phyloP scores from a whole-genome alignment of 768 basidiomycete genomes.

The Lyophyllum semitale region DNA sequence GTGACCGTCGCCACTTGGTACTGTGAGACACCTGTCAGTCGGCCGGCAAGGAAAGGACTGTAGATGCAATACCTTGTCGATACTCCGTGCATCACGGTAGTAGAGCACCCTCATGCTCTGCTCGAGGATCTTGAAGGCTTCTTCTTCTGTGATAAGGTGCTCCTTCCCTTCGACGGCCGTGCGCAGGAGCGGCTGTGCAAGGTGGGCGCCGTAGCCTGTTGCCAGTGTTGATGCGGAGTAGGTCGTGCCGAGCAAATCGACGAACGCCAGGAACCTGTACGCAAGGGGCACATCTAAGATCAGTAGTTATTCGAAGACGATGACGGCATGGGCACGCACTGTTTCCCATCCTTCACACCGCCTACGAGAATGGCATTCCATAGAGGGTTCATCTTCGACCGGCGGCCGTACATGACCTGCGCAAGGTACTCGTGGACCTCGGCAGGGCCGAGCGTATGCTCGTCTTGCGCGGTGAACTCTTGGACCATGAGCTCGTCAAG shows the following conservation, averaged over 20 bases:
- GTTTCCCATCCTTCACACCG: conserved; percentile 83
- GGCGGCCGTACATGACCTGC: conserved; percentile 86
- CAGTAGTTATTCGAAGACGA: background rate
- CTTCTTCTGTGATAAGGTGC: conserved; percentile 71
- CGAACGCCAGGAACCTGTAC: conserved; percentile 87
- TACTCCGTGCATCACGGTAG: conserved; percentile 93
- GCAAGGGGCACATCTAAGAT: background rate
- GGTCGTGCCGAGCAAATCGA: conserved; percentile 96
- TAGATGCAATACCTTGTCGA: conserved; percentile 79
- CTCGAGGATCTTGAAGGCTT: conserved; percentile 78
- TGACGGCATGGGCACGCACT: conserved; percentile 43
- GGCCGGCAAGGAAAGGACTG: background rate
- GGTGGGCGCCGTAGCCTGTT: conserved; percentile 91
- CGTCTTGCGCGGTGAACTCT: conserved; percentile 83
- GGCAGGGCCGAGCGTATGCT: conserved; percentile 78
- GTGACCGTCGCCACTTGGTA: conserved; percentile 95
- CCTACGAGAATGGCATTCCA: conserved; percentile 97
- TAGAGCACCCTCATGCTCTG: conserved; percentile 91
- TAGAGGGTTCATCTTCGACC: conserved; percentile 88
- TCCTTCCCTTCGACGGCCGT: conserved; percentile 87
- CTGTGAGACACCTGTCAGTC: conserved; percentile 38
- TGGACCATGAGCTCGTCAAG: conserved; percentile 78
- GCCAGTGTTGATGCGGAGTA: conserved; percentile 92
- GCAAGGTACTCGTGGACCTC: conserved; percentile 93
- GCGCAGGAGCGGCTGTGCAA: conserved; percentile 91